These are phyloP conservation scores for Schwanniomyces vanrijiae DNA, from an alignment of 805 yeast species.

Conservation along the genomic window DNA sequence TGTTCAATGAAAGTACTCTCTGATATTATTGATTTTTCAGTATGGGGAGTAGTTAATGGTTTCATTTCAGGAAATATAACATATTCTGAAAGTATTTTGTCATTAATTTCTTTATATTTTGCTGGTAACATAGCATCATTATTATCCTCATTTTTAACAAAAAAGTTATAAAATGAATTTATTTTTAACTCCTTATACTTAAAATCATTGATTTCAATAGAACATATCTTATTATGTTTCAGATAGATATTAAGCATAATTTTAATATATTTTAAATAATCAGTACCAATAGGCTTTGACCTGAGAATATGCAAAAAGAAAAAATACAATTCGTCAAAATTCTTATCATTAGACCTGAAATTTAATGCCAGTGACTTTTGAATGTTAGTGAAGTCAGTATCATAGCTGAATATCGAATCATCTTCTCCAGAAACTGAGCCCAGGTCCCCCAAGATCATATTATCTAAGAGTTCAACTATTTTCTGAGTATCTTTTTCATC, in stretches of 20 bases:
- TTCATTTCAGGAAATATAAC: constrained; percentile 18
- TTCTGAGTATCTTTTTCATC: constrained; percentile 20
- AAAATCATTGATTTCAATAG: constrained; percentile 18
- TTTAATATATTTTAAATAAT: constrained; percentile 14
- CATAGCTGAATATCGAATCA: constrained; percentile 22
- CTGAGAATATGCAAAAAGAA: constrained; percentile 21
- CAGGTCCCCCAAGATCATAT: constrained; percentile 11
- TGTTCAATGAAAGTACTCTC: background rate
- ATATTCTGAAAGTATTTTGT: constrained; percentile 11
- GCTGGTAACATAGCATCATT: constrained; percentile 16
- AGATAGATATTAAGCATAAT: constrained; percentile 23
- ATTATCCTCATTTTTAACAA: constrained; percentile 10
- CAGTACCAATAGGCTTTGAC: constrained; percentile 12
- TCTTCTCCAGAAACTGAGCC: constrained; percentile 6
- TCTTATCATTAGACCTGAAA: constrained; percentile 15
- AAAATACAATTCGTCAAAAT: constrained; percentile 19
- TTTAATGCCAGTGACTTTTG: constrained; percentile 9
- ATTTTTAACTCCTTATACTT: constrained; percentile 16
- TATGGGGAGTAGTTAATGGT: background rate
- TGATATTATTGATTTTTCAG: background rate
- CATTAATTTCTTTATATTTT: constrained; percentile 10
- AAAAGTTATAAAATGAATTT: constrained; percentile 16
- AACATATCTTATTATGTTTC: constrained; percentile 14
- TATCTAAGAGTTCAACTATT: constrained; percentile 19
- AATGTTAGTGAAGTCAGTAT: constrained; percentile 2